Evolutionary conservation across 2,329 filamentous ascomycete genomes (phyloP), one percentile per base, ranked within the genome.

Genomic region (Cladosporium oxysporum): DNA sequence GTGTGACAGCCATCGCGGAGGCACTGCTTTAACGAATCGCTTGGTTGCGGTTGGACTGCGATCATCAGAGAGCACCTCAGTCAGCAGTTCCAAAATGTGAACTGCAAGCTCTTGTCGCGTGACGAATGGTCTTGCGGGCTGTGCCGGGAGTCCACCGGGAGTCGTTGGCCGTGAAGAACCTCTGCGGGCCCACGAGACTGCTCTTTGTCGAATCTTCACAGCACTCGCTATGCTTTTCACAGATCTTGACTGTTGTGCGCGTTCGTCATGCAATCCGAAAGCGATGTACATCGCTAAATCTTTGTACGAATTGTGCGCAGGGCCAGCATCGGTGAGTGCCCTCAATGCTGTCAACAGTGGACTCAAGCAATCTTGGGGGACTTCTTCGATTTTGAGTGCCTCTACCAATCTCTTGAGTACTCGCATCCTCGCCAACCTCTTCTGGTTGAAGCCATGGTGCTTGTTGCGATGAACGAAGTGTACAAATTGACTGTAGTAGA

Each of bases 401-500:
- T 98, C 94, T 1, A 98, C 84, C 10, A 98, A 83, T 72, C 91
- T 89, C 77, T 96, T 97, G 50, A 96, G 90, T 66, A 97, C 93
- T 63, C 94, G 88, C 91, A 99, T 99, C 71, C 93, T 87, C 67
- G 91, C 87, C 67, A 99, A 81, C 57, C 95, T 87, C 74, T 92
- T 90, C 62, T 91, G 89, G 76, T 99, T 99, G 79, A 98, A 98
- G 67, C 92, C 89, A 75, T 93, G 91, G 74, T 96, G 90, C 75
- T 95, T 93, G 83, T 94, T 97, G 73, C 90, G 90, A n/a, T 90
- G 87, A 1, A 91, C 90, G 79, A 99, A 97, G 0, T 89, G 90
- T 68, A 90, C 83, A 73, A 98, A 98, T 75, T 99, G 95, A 67
- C 89, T 88, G 79, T 97, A 98, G 78, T 98, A 99, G 28, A 97